Conservation (phyloP, 1,139 yeast species). For the Pichia sp. region DNA sequence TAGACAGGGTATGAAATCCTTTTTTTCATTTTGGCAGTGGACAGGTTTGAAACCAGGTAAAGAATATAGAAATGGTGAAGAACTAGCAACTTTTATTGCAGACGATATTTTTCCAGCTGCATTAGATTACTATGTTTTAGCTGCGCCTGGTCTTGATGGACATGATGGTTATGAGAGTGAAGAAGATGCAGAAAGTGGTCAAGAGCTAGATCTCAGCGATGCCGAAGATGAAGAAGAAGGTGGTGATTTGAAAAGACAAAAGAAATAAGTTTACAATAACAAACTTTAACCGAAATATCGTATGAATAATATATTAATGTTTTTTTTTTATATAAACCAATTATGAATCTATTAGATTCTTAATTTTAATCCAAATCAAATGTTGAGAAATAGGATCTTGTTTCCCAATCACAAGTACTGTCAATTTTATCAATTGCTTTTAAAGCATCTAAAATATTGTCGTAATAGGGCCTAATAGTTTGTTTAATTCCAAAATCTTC, state of each 20-base stretch:
- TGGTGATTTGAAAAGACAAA: constrained; percentile 5
- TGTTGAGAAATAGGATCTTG: constrained; percentile 17
- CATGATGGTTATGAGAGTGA: constrained; percentile 42
- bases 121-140: constrained; percentile 65
- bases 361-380: constrained; percentile 13
- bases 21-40: constrained; percentile 72
- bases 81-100: constrained; percentile 52
- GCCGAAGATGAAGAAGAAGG: constrained; percentile 29
- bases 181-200: constrained; percentile 46
- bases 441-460: constrained; percentile 30
- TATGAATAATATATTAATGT: neutral
- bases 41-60: constrained; percentile 68
- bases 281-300: neutral
- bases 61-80: constrained; percentile 68
- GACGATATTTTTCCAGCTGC: constrained; percentile 71
- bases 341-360: neutral
- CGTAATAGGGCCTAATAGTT: constrained; percentile 24
- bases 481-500: constrained; percentile 23
- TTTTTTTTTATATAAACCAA: neutral
- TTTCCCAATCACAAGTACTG: constrained; percentile 18
- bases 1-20: constrained; percentile 64
- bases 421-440: constrained; percentile 28
- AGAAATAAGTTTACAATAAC: neutral
- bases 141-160: constrained; percentile 52
- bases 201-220: constrained; percentile 49